phyloP scores from a whole-genome alignment of 2,329 filamentous ascomycete genomes.

The Colletotrichum sp. region DNA sequence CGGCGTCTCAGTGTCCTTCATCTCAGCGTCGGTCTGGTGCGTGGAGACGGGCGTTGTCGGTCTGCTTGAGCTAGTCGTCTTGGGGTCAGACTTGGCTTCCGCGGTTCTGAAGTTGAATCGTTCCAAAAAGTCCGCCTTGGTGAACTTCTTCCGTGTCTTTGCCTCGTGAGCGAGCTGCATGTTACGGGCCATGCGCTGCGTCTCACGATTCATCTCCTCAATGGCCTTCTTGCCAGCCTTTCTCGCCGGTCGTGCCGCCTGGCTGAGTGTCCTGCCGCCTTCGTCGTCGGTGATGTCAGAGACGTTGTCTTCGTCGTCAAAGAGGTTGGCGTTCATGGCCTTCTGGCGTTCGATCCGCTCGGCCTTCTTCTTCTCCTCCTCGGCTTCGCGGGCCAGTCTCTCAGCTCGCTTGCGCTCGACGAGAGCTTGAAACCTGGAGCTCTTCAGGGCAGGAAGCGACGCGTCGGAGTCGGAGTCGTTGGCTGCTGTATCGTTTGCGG shows the following conservation, averaged over 20 bases:
- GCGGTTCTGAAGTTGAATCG: conserved; percentile 75
- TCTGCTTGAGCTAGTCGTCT: conserved; percentile 61
- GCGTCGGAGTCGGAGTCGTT: conserved; percentile 48
- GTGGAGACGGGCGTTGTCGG: conserved; percentile 50
- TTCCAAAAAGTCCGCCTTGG: conserved; percentile 81
- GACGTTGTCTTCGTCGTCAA: conserved; percentile 54
- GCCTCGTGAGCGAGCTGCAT: conserved; percentile 92
- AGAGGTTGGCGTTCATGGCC: conserved; percentile 40
- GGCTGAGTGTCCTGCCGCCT: conserved; percentile 69
- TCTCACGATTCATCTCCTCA: conserved; percentile 94
- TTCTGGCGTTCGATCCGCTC: conserved; percentile 45
- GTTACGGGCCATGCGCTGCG: conserved; percentile 86
- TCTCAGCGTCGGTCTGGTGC: conserved; percentile 56
- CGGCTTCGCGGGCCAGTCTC: conserved; percentile 69
- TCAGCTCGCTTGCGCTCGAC: conserved; percentile 77
- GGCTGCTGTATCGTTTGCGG: conserved; percentile 21
- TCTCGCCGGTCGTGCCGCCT: conserved; percentile 71
- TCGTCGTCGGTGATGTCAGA: conserved; percentile 67
- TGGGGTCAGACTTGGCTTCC: conserved; percentile 29
- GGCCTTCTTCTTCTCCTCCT: conserved; percentile 53
- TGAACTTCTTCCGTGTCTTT: conserved; percentile 89
- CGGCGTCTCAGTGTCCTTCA: conserved; percentile 64
- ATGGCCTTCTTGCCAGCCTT: conserved; percentile 95
- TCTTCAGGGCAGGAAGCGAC: conserved; percentile 52
- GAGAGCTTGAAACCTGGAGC: conserved; percentile 72